A percentile compares a stretch with the other conserved stretches of the same genome.
phyloP scores from a whole-genome alignment of 2,329 filamentous ascomycete genomes.

The Fusarium mundagurra region DNA sequence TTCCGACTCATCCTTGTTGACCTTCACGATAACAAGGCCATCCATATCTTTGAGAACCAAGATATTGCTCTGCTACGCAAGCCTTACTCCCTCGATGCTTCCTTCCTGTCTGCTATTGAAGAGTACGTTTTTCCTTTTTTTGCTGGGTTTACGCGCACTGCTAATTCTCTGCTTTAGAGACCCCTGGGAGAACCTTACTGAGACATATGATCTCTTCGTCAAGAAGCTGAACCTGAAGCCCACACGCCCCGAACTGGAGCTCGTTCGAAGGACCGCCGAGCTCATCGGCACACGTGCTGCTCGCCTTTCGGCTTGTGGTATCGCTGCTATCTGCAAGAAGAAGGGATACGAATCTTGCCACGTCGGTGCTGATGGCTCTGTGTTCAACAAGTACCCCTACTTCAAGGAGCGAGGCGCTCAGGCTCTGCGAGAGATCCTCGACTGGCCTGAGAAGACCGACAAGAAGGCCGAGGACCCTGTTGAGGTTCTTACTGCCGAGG shows the following conservation, averaged over 20 bases:
- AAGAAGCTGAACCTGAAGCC: conserved; percentile 77
- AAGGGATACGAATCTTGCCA: conserved; percentile 89
- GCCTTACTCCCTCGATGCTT: conserved; percentile 89
- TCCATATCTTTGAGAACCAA: conserved; percentile 84
- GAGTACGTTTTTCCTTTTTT: conserved; percentile 64
- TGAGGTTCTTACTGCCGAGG: conserved; percentile 88
- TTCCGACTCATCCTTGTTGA: conserved; percentile 90
- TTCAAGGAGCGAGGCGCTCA: conserved; percentile 93
- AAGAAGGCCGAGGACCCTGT: conserved; percentile 84
- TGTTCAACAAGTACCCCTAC: conserved; percentile 99
- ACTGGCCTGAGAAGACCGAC: conserved; percentile 80
- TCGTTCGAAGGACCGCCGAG: conserved; percentile 88
- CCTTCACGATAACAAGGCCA: conserved; percentile 79
- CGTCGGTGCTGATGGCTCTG: conserved; percentile 94
- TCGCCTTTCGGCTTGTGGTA: conserved; percentile 91
- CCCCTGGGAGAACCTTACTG: conserved; percentile 92
- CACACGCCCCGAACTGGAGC: conserved; percentile 83
- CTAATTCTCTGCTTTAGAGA: conserved; percentile 65
- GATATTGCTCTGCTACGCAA: conserved; percentile 83
- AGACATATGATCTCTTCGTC: conserved; percentile 85
- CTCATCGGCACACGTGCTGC: conserved; percentile 95
- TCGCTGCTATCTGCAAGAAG: conserved; percentile 97
- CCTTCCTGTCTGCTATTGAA: conserved; percentile 92
- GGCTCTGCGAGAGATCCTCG: conserved; percentile 92
- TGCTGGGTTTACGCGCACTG: neutral